Percentiles rank a stretch among this genome's conserved stretches.
Conservation (phyloP, 2,329 filamentous ascomycete species). For the Aspergillus fijiensis region DNA sequence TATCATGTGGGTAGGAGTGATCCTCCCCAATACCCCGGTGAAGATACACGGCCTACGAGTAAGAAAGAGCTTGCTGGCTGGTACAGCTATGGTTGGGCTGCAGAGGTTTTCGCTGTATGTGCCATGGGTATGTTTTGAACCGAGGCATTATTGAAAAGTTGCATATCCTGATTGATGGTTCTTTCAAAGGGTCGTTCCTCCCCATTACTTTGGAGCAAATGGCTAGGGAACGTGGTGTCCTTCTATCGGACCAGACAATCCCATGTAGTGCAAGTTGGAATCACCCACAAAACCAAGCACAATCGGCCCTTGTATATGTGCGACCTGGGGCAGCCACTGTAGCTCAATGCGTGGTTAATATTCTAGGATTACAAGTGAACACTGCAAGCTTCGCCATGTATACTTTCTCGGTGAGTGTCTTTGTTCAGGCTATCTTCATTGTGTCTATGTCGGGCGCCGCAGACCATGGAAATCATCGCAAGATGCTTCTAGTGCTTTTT, state of each 20-base stretch:
- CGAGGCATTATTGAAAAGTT: not conserved
- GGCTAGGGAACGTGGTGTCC: constrained; percentile 85
- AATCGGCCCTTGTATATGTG: constrained; percentile 18
- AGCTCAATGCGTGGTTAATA: constrained; percentile 76
- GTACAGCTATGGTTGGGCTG: constrained; percentile 95
- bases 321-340: constrained; percentile 29
- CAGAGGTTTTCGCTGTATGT: constrained; percentile 94
- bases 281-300: constrained; percentile 30
- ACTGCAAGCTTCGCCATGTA: constrained; percentile 98
- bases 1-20: constrained; percentile 22
- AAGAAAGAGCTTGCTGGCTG: constrained; percentile 84
- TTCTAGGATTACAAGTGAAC: constrained; percentile 84
- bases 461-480: constrained; percentile 89
- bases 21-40: constrained; percentile 66
- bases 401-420: constrained; percentile 88
- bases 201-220: constrained; percentile 93
- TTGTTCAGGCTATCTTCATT: constrained; percentile 84
- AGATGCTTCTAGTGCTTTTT: constrained; percentile 81
- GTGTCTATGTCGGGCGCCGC: constrained; percentile 96
- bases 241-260: constrained; percentile 71
- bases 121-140: constrained; percentile 59
- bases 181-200: constrained; percentile 75
- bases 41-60: constrained; percentile 87
- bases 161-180: constrained; percentile 17
- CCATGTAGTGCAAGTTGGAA: constrained; percentile 70